A percentile compares a stretch with the other conserved stretches of the same genome.
Evolutionary conservation across 2,329 filamentous ascomycete genomes (phyloP).

Genomic region (Colletotrichum karsti): DNA sequence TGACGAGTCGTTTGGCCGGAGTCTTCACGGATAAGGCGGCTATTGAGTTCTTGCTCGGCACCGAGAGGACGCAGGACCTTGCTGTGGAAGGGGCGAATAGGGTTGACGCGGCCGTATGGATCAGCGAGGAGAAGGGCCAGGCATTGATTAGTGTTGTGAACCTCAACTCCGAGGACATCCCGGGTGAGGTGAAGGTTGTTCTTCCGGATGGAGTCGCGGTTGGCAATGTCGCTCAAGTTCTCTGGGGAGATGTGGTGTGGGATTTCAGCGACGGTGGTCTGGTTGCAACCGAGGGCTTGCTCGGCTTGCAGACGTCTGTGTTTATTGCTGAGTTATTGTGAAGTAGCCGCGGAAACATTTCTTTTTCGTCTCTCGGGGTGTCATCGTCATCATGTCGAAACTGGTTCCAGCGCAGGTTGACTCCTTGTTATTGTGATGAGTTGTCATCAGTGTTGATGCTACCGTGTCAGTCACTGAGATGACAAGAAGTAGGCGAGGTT

Average conservation of each 20-base stretch:
- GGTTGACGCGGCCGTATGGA: conserved; percentile 19
- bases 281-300: conserved; percentile 7
- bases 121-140: neutral
- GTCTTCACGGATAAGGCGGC: conserved; percentile 47
- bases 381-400: neutral
- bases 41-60: conserved; percentile 40
- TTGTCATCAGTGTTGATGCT: too few relatives aligned
- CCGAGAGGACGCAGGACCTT: conserved; percentile 9
- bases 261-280: neutral
- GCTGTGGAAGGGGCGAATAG: conserved; percentile 10
- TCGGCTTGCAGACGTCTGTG: neutral
- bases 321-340: neutral
- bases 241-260: conserved; percentile 18
- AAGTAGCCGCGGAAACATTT: neutral
- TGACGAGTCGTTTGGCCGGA: conserved; percentile 48
- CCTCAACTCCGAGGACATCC: neutral
- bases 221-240: neutral
- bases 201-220: neutral
- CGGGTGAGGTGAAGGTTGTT: neutral
- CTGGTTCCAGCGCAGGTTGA: neutral
- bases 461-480: too few relatives aligned
- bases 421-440: neutral
- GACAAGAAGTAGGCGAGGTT: too few relatives aligned
- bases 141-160: conserved; percentile 18
- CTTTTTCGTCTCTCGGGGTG: neutral